Evolutionary conservation across 768 basidiomycete species (phyloP), one percentile per base, ranked within the genome.

Genomic region (Obba rivulosa): DNA sequence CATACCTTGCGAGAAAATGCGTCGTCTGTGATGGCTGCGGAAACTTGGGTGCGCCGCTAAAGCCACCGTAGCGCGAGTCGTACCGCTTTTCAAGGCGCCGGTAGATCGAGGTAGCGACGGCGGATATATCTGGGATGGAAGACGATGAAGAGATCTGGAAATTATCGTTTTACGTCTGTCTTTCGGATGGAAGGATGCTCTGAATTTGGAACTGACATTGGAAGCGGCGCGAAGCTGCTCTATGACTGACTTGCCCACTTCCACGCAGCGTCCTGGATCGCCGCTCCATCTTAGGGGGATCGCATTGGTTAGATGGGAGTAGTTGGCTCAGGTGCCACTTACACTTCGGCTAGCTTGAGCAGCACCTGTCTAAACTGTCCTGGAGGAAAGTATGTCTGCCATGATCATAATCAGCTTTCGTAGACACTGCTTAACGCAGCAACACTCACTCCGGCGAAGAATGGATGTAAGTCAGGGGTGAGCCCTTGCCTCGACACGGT

Each of bases 41-140:
- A 50, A 72, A 70, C 52, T 72, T 72, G 17, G 70, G 70, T 14
- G 68, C 69, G 20, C 52, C 52, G 3, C 65, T 61, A 52, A 73
- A 73, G 1, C 71, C 71, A 1, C 69, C 71, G 45, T 69, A 54
- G 11, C 34, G 42, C 1, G 54, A 34, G 54, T 71, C 70, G 57
- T 64, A 65, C 2, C 37, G 53, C 25, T 47, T 21, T 45, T 57
- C 38, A 17, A 57, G 42, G 2, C 53, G 54, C 10, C 45, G 31
- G 49, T 49, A 59, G 10, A 62, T 51, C 18, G 49, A 28, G 3
- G 41, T 25, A 2, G 55, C 43, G 8, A 59, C 34, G 3, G 40
- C 31, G 3, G 50, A 39, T 10, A 57, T 53, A 10, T 43, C 34
- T 34, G 45, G 50, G 45, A 11, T 45, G 31, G 14, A 48, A 39